Conservation (phyloP, 306 rosid species). For the Castanea mollissima region DNA sequence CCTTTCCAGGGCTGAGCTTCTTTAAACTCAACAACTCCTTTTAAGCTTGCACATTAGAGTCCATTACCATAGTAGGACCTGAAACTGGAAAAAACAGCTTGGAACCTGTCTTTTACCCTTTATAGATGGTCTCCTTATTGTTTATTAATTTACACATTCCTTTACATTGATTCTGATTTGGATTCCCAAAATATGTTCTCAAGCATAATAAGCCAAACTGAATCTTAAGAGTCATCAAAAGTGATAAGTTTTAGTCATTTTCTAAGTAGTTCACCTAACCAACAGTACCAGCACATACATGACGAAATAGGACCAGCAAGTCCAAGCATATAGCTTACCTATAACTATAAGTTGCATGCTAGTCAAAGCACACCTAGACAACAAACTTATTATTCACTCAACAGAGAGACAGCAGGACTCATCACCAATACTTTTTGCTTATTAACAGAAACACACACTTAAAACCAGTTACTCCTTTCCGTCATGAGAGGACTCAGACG, state of each 20-base stretch:
- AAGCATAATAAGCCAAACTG: constrained; percentile 26
- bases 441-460: constrained; percentile 20
- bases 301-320: not conserved
- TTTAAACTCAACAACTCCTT: not conserved
- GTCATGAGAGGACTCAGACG: constrained; percentile 31
- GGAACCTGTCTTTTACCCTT: not conserved
- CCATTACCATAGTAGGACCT: too few species aligned
- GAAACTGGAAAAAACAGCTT: not conserved
- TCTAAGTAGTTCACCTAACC: constrained; percentile 26
- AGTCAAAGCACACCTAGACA: constrained; percentile 8
- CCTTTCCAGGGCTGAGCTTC: not conserved
- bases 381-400: constrained; percentile 4
- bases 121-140: not conserved
- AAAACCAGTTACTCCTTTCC: not conserved
- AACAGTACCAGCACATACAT: constrained; percentile 26
- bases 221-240: constrained; percentile 27
- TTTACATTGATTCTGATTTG: not conserved
- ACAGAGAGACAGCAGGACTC: constrained; percentile 12
- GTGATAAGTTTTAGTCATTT: constrained; percentile 22
- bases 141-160: not conserved
- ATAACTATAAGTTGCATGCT: constrained; percentile 17
- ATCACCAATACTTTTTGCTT: not conserved
- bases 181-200: not conserved
- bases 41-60: not conserved
- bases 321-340: not conserved